Evolutionary conservation across 2,329 filamentous ascomycete species (phyloP).

Genomic region (Colletotrichum sp.): DNA sequence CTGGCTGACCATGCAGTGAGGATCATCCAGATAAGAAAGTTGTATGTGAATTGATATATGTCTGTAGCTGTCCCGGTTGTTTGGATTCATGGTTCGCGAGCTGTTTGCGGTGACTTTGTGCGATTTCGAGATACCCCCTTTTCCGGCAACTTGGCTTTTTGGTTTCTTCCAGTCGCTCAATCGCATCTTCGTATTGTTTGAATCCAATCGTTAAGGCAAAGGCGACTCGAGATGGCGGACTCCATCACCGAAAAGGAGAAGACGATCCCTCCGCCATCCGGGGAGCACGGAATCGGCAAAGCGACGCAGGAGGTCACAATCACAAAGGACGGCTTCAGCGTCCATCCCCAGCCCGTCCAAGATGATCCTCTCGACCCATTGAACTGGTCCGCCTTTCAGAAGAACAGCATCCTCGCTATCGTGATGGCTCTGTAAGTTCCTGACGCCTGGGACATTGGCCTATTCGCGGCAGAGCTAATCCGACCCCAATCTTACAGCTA

Average conservation of each 20-base stretch:
- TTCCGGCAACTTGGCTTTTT: background rate
- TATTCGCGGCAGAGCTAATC: background rate
- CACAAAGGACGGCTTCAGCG: slow-evolving; percentile 33
- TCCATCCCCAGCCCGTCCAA: slow-evolving; percentile 36
- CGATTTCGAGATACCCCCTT: background rate
- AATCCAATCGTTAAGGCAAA: background rate
- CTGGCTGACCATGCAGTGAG: background rate
- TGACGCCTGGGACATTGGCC: background rate
- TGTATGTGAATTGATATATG: background rate
- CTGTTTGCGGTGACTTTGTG: background rate
- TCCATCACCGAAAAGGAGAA: slow-evolving; percentile 10
- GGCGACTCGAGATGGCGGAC: background rate
- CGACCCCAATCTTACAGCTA: slow-evolving; percentile 38
- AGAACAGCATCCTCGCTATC: slow-evolving; percentile 53
- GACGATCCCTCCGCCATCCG: background rate
- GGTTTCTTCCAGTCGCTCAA: background rate
- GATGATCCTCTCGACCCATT: slow-evolving; percentile 56
- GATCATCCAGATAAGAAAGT: background rate
- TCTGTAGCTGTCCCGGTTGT: background rate
- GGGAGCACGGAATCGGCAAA: background rate
- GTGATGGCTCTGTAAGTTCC: slow-evolving; percentile 55
- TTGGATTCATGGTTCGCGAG: background rate
- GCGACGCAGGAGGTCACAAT: slow-evolving; percentile 21
- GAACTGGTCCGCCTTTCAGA: slow-evolving; percentile 54
- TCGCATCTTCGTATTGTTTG: background rate